Percentiles rank a stretch among this genome's conserved stretches.
phyloP scores from a whole-genome alignment of 345 rosid species.

The Isatis tinctoria region DNA sequence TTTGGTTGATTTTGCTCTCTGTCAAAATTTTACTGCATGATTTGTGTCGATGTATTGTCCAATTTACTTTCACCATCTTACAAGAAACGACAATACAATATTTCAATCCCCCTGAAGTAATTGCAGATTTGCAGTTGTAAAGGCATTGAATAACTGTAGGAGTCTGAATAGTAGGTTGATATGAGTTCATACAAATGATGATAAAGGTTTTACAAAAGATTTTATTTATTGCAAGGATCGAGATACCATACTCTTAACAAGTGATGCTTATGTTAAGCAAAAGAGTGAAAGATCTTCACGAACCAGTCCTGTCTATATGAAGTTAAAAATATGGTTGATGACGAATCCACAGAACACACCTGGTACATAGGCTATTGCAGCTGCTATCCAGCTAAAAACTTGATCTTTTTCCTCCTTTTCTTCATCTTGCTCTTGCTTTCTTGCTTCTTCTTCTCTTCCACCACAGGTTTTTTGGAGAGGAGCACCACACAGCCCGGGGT shows the following conservation, averaged over 20 bases:
- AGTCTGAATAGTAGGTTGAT: too few species aligned
- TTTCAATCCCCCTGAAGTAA: too few species aligned
- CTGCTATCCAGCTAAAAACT: conserved; percentile 8
- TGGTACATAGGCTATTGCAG: conserved; percentile 1
- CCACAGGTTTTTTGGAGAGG: neutral
- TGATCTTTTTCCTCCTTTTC: neutral
- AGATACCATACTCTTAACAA: neutral
- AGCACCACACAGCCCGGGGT: neutral
- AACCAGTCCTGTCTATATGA: neutral
- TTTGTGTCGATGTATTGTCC: too few species aligned
- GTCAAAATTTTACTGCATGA: too few species aligned
- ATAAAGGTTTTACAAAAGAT: too few species aligned
- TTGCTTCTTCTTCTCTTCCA: neutral
- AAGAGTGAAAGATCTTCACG: neutral
- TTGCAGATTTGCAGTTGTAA: too few species aligned
- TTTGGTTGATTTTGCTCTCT: too few species aligned
- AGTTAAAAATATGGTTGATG: conserved; percentile 1
- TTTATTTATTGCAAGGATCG: too few species aligned
- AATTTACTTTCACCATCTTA: too few species aligned
- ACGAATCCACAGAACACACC: conserved; percentile 6
- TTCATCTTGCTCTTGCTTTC: neutral
- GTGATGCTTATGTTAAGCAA: neutral
- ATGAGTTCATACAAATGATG: too few species aligned
- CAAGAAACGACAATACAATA: too few species aligned
- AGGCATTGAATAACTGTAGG: too few species aligned